Conservation (phyloP, 805 yeast genomes). For the Myxozyma mucilagina region DNA sequence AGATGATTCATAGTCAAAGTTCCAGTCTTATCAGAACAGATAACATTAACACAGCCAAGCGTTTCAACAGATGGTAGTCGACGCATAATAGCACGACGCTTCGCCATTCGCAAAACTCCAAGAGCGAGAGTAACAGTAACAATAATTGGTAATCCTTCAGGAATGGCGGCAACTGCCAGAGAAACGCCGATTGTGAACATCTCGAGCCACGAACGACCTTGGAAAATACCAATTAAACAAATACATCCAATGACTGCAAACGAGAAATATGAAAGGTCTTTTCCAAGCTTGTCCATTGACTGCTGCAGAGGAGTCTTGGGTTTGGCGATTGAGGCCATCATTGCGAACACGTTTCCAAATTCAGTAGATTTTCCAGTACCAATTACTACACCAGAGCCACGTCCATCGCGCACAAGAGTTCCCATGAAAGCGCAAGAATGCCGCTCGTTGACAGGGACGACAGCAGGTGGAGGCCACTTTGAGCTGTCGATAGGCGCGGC, state of each 20-base stretch:
- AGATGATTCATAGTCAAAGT: constrained; percentile 77
- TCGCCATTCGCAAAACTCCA: constrained; percentile 96
- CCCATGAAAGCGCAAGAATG: constrained; percentile 92
- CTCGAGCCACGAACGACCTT: constrained; percentile 94
- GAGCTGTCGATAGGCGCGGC: constrained; percentile 47
- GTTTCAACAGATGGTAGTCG: constrained; percentile 95
- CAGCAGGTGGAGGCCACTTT: constrained; percentile 22
- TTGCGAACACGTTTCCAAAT: constrained; percentile 89
- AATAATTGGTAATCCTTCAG: constrained; percentile 97
- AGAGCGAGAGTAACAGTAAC: constrained; percentile 96
- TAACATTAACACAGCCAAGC: constrained; percentile 85
- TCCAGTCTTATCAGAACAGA: constrained; percentile 83
- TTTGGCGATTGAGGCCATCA: constrained; percentile 93
- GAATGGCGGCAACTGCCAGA: constrained; percentile 97
- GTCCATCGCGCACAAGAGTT: constrained; percentile 93
- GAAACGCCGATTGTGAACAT: constrained; percentile 98
- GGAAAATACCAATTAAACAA: constrained; percentile 82
- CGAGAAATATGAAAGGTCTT: constrained; percentile 80
- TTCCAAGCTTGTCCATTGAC: constrained; percentile 94
- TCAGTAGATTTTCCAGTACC: constrained; percentile 90
- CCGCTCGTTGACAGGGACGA: constrained; percentile 64
- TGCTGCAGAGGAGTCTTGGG: constrained; percentile 97
- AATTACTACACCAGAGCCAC: constrained; percentile 88
- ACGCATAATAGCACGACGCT: constrained; percentile 88
- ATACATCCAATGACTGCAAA: constrained; percentile 89